Conservation (phyloP, 2,329 filamentous ascomycete species). For the Botrytis fragariae region DNA sequence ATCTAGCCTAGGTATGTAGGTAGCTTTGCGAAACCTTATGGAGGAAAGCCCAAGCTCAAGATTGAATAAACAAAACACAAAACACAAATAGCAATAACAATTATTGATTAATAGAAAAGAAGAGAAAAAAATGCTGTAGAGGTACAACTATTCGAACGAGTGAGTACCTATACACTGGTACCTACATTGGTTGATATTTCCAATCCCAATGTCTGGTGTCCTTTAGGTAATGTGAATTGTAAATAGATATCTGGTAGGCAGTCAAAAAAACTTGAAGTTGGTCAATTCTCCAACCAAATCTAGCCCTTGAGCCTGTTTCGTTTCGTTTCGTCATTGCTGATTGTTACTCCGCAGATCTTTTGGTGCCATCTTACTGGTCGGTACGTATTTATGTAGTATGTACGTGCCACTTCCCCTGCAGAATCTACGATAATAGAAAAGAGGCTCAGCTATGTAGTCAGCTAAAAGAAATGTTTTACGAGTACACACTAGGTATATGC, state of each 20-base stretch:
- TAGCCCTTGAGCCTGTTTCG: not conserved
- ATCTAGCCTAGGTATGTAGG: not conserved
- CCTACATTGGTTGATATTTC: not conserved
- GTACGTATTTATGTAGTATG: not conserved
- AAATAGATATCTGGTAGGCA: not conserved
- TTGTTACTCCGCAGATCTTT: not conserved
- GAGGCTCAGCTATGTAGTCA: not conserved
- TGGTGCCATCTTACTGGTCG: not conserved
- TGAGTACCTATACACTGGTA: not conserved
- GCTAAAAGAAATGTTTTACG: not conserved
- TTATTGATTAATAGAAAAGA: not conserved
- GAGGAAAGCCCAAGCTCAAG: not conserved
- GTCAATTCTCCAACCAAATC: not conserved
- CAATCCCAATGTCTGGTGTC: not conserved
- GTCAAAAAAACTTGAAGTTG: not conserved
- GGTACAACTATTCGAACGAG: not conserved
- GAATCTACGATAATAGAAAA: not conserved
- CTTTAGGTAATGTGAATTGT: not conserved
- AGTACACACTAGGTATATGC: not conserved
- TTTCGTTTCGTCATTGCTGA: constrained; percentile 1
- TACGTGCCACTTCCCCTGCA: not conserved
- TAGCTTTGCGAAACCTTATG: not conserved
- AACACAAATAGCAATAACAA: not conserved
- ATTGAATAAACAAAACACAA: not conserved
- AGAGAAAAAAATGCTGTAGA: not conserved